These are phyloP conservation scores for Heterobasidion annosum DNA, from an alignment of 1,284 basidiomycete species.

Conservation along the genomic window DNA sequence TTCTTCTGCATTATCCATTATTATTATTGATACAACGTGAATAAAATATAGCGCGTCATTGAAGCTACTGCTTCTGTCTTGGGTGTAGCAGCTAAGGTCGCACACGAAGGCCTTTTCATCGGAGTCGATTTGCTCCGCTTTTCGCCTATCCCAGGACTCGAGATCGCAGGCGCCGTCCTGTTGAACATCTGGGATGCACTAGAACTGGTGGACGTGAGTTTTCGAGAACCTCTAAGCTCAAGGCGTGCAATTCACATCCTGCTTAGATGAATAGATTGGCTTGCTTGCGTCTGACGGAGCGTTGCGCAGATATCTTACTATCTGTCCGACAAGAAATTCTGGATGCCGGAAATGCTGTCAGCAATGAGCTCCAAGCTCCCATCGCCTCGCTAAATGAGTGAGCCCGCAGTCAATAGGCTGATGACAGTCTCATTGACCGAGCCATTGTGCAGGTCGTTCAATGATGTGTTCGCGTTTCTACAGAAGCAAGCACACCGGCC, in stretches of 20 bases:
- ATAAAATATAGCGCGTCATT: constrained; percentile 14
- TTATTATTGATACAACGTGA: background rate
- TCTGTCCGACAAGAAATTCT: constrained; percentile 35
- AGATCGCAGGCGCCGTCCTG: constrained; percentile 39
- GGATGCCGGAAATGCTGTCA: constrained; percentile 27
- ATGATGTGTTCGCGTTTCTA: constrained; percentile 41
- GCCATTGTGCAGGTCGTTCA: constrained; percentile 20
- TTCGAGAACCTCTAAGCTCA: background rate
- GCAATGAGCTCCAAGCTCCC: constrained; percentile 27
- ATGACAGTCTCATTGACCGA: constrained; percentile 13
- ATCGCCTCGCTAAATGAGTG: constrained; percentile 42
- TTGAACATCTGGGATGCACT: constrained; percentile 55
- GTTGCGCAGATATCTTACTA: constrained; percentile 40
- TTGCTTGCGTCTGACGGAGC: constrained; percentile 40
- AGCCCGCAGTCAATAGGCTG: constrained; percentile 13
- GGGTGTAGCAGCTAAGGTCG: constrained; percentile 30
- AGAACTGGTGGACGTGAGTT: constrained; percentile 50
- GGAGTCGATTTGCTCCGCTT: constrained; percentile 42
- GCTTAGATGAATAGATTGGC: constrained; percentile 44
- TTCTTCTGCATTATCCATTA: background rate
- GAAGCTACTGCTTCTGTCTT: constrained; percentile 35
- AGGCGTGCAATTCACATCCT: background rate
- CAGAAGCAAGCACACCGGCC: constrained; percentile 54
- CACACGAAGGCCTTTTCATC: constrained; percentile 37
- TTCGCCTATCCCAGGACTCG: constrained; percentile 48